These are phyloP conservation scores for Curvularia eragrostidis DNA, from an alignment of 2,329 filamentous ascomycete species.

Conservation along the genomic window DNA sequence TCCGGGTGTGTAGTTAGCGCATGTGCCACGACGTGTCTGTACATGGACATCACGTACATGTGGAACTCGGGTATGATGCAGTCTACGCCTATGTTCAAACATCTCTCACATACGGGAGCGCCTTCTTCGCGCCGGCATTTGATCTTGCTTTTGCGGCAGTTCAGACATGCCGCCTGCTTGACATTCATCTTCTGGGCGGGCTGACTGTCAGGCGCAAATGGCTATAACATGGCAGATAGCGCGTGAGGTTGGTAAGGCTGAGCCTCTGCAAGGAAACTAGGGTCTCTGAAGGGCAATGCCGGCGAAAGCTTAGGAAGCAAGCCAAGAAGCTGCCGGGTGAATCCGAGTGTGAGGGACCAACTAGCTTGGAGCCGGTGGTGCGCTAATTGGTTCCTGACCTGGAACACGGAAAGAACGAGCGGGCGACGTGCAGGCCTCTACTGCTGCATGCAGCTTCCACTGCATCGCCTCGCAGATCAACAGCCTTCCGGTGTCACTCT, in stretches of 20 bases:
- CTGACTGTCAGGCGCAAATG: neutral
- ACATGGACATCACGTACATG: conserved; percentile 45
- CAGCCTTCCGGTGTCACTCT: too few species aligned
- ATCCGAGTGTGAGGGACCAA: conserved; percentile 3
- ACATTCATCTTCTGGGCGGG: conserved; percentile 24
- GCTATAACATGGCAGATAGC: conserved; percentile 4
- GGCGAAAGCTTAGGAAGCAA: neutral
- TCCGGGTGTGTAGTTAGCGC: neutral
- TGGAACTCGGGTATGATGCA: conserved; percentile 73
- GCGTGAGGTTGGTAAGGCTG: neutral
- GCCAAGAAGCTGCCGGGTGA: conserved; percentile 1
- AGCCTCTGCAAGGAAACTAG: neutral
- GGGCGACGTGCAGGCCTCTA: conserved; percentile 2
- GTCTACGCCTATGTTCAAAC: conserved; percentile 63
- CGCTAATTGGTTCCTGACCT: conserved; percentile 13
- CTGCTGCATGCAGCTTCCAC: conserved; percentile 1
- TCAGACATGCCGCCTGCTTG: conserved; percentile 64
- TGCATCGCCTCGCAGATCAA: too few species aligned
- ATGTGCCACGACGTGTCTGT: neutral
- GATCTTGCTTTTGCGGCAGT: conserved; percentile 72
- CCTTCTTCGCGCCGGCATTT: conserved; percentile 63
- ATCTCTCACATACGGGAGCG: conserved; percentile 66
- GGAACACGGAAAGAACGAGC: conserved; percentile 1
- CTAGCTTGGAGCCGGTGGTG: conserved; percentile 1
- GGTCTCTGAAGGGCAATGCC: neutral